A percentile compares a stretch with the other conserved stretches of the same genome.
Conservation (phyloP, 345 rosid species). For the Gossypium rotundifolium region DNA sequence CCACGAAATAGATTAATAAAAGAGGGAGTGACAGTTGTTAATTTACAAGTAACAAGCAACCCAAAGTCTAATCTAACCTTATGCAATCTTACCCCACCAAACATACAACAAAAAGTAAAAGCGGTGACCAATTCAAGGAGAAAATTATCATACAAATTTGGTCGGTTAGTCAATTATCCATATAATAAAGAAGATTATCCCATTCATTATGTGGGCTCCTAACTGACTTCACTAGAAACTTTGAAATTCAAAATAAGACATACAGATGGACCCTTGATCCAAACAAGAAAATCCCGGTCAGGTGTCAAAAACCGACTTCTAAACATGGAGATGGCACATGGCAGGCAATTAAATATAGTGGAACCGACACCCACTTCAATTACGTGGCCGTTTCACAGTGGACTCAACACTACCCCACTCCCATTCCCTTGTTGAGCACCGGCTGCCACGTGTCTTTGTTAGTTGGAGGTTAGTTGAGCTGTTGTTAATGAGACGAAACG, state of each 20-base stretch:
- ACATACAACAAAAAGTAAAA: neutral
- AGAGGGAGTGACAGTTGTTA: neutral
- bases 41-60: neutral
- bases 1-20: neutral
- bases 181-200: neutral
- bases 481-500: neutral
- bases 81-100: neutral
- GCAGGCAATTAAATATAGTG: constrained; percentile 8
- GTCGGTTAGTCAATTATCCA: neutral
- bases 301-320: constrained; percentile 3
- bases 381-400: neutral
- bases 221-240: constrained; percentile 17
- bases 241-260: no score
- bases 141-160: neutral
- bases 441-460: no score
- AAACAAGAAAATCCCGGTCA: neutral
- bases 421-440: neutral
- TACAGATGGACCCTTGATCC: neutral
- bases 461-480: neutral
- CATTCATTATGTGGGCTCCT: neutral
- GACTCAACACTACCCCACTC: neutral
- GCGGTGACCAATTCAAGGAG: neutral
- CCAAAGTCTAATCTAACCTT: neutral
- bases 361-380: neutral
- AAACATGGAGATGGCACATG: constrained; percentile 3